Base-by-base conservation (phyloP, 805 yeast genomes). In the Candida dajiaensis region DNA sequence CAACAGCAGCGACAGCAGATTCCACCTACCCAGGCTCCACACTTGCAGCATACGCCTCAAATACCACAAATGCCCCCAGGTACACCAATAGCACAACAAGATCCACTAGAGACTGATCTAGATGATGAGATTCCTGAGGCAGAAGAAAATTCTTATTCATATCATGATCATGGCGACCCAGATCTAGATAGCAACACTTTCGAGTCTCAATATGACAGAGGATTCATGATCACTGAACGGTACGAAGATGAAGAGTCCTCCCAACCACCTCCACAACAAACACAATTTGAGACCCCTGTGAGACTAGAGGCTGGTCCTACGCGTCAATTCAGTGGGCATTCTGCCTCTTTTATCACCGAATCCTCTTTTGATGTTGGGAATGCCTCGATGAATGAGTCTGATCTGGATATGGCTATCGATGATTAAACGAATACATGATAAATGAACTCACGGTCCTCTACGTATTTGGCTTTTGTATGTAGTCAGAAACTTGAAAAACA, bases 91-190 rank as follows among this genome's bases (percentile, higher is more conserved):
- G 26, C n/a, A 8, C n/a, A 11, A 10, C 12, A 15, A 13, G 13
- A 28, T 5, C 21, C 38, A 7, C 52, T 50, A 5, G 54, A 46
- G 6, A 50, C 50, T 12, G 50, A 56, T 52, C 57, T 74, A 40
- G 83, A 79, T 59, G 80, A 72, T 6, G 68, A 69, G 3, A 55
- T 76, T 4, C 70, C 73, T 1, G 67, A 72, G 48, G 72, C 70
- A 10, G 75, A 70, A 48, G 65, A 61, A 25, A 57, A 55, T 38
- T 61, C 67, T 1, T 71, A 67, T 28, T 73, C 69, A 42, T 40
- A 41, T 6, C 66, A 59, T 11, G 63, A 56, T 21, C 56, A 55
- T 12, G 59, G 53, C 10, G 54, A 50, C 13, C 57, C 54, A n/a
- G 62, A 45, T n/a, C 51, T 50, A 18, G 59, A 46, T 35, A 53